phyloP scores from a whole-genome alignment of 176 grass and related monocot species.

The Poa pratensis region DNA sequence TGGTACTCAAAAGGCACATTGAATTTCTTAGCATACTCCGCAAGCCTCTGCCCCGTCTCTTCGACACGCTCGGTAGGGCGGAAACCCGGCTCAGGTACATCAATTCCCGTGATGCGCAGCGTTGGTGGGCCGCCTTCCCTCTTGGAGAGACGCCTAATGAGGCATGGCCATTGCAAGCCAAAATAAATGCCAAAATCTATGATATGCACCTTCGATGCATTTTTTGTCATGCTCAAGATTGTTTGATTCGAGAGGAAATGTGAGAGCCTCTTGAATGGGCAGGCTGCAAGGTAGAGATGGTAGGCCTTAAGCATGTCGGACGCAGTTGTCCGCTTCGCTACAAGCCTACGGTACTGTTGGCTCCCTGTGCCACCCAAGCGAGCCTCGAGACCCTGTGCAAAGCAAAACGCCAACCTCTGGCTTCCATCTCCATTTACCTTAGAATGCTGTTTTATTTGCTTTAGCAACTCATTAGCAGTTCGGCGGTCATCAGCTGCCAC shows the following conservation, averaged over 20 bases:
- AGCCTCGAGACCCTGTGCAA: constrained; percentile 93
- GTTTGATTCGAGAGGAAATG: constrained; percentile 97
- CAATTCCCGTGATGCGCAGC: constrained; percentile 89
- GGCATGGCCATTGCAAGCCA: constrained; percentile 93
- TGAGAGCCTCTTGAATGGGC: constrained; percentile 92
- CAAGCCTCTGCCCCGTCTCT: constrained; percentile 87
- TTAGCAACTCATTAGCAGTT: constrained; percentile 79
- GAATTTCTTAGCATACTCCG: constrained; percentile 80
- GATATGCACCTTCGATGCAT: constrained; percentile 85
- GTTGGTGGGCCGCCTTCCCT: constrained; percentile 75
- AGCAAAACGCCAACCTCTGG: constrained; percentile 87
- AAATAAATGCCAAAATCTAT: constrained; percentile 98
- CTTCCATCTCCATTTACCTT: constrained; percentile 69
- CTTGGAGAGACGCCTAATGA: constrained; percentile 81
- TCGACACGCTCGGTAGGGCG: constrained; percentile 86
- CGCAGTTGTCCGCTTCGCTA: constrained; percentile 85
- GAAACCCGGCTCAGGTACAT: constrained; percentile 93
- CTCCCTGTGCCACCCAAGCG: constrained; percentile 93
- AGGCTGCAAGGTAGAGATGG: constrained; percentile 93
- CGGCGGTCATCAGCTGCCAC: constrained; percentile 88
- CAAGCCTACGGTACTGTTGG: constrained; percentile 77
- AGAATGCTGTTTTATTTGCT: constrained; percentile 92
- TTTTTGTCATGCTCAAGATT: constrained; percentile 78
- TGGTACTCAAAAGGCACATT: constrained; percentile 83
- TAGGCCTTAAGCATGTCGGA: constrained; percentile 96